phyloP scores from a whole-genome alignment of 345 rosid genomes.

The Jatropha curcas region DNA sequence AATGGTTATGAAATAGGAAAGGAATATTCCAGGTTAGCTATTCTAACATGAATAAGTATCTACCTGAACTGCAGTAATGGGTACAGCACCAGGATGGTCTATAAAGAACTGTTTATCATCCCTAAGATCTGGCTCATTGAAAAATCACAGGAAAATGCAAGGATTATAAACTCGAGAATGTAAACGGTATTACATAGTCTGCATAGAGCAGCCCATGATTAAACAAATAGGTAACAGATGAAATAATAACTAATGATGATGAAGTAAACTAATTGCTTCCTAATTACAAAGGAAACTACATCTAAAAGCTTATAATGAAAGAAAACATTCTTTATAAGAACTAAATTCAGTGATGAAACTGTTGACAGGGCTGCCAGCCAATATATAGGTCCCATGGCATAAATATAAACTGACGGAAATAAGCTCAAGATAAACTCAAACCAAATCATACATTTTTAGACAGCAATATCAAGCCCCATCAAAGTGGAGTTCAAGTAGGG shows the following conservation, averaged over 20 bases:
- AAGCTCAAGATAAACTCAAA: background rate
- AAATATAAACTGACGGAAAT: background rate
- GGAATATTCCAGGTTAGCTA: background rate
- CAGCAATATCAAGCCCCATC: background rate
- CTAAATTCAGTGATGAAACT: background rate
- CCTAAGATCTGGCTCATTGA: conserved; percentile 30
- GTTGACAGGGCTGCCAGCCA: background rate
- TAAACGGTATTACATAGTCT: background rate
- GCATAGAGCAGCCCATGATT: background rate
- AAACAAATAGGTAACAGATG: background rate
- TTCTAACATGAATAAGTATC: background rate
- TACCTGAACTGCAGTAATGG: conserved; percentile 35
- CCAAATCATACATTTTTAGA: background rate
- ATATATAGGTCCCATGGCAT: background rate
- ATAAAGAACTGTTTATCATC: conserved; percentile 38
- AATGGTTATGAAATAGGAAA: background rate
- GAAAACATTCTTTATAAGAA: background rate
- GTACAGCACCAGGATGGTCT: conserved; percentile 40
- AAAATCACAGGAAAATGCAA: background rate
- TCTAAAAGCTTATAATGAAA: background rate
- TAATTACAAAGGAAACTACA: background rate
- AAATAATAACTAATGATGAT: background rate
- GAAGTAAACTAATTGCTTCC: background rate
- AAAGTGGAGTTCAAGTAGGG: background rate
- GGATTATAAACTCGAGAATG: background rate